A percentile compares a stretch with the other conserved stretches of the same genome.
Evolutionary conservation across 2,329 filamentous ascomycete genomes (phyloP).

Genomic region (Scedosporium apiospermum): DNA sequence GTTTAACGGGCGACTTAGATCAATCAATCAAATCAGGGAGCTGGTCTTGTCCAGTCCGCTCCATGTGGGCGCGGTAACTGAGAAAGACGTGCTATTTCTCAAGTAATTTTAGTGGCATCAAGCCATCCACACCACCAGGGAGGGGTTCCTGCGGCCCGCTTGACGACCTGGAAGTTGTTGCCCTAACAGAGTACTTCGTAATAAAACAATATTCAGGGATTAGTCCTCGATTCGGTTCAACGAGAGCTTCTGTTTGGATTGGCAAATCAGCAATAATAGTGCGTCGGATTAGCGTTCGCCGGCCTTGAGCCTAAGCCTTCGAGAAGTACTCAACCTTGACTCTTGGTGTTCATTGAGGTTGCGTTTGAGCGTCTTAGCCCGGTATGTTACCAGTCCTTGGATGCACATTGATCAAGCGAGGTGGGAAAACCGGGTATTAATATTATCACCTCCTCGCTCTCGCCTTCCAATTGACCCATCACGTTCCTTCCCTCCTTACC

Average conservation of each 20-base stretch:
- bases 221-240: not conserved
- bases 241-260: not conserved
- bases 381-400: not conserved
- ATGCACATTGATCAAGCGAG: not conserved
- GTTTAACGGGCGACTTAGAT: no score
- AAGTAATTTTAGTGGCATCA: no score
- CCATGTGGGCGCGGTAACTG: no score
- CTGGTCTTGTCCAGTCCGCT: no score
- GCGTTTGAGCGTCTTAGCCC: not conserved
- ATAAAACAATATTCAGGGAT: not conserved
- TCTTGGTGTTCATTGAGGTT: not conserved
- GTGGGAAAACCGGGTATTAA: not conserved
- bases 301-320: not conserved
- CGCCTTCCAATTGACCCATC: not conserved
- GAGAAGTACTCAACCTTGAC: no score
- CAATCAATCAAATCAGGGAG: no score
- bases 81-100: no score
- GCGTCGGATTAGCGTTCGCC: not conserved
- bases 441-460: not conserved
- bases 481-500: not conserved
- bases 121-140: not conserved
- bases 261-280: no score
- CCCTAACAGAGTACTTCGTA: not conserved
- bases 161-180: not conserved
- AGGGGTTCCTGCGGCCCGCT: not conserved